Conservation (phyloP, 352 stramenopile species). For the Phytophthora pseudosyringae region DNA sequence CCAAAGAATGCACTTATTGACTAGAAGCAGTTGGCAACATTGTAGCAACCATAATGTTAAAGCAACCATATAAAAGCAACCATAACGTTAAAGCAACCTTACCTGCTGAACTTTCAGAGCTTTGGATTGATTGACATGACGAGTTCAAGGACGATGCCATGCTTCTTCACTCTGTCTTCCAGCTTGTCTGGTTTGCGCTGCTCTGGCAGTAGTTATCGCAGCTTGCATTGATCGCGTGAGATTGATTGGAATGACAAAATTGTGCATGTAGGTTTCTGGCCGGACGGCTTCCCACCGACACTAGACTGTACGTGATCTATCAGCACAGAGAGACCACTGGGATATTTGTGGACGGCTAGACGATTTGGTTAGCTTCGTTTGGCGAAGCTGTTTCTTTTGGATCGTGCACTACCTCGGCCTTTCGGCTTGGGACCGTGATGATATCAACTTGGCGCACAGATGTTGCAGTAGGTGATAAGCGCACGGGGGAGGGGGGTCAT, state of each 20-base stretch:
- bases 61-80: no score
- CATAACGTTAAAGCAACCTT: slow-evolving; percentile 8
- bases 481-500: no score
- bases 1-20: neutral
- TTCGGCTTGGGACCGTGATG: neutral
- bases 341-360: no score
- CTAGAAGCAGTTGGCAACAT: neutral
- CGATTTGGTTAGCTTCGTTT: slow-evolving; percentile 1
- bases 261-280: no score
- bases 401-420: neutral
- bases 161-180: neutral
- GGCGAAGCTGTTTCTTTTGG: neutral
- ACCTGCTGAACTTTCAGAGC: slow-evolving; percentile 1
- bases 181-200: no score
- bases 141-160: neutral
- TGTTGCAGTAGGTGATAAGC: no score
- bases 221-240: neutral
- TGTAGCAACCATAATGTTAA: slow-evolving; percentile 9
- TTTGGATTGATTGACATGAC: neutral
- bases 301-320: no score
- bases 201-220: neutral
- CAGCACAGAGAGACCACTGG: no score
- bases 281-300: no score
- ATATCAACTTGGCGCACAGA: no score
- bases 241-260: no score